These are phyloP conservation scores for Sanghuangporus baumii DNA, from an alignment of 1,284 basidiomycete genomes.

Conservation along the genomic window DNA sequence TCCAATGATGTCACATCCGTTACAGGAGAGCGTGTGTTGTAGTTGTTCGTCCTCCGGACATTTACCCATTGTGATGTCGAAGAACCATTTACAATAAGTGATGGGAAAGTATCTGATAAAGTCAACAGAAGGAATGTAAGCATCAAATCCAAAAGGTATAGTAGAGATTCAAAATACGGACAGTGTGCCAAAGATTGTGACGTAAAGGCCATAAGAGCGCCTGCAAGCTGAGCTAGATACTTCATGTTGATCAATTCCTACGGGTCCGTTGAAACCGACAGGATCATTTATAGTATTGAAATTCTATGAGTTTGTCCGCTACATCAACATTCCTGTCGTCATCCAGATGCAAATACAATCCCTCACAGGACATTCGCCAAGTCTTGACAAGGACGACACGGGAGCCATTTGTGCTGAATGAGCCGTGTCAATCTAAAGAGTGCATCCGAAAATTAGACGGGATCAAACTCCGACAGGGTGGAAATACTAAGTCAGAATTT, in stretches of 20 bases:
- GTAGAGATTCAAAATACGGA: neutral
- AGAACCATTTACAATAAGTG: conserved; percentile 33
- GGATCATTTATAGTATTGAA: neutral
- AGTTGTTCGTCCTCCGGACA: conserved; percentile 41
- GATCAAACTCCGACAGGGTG: neutral
- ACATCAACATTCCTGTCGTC: neutral
- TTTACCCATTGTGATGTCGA: conserved; percentile 35
- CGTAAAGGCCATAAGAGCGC: neutral
- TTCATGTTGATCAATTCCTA: conserved; percentile 2
- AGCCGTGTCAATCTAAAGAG: neutral
- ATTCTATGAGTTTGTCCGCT: neutral
- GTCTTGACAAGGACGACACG: neutral
- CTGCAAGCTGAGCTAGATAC: conserved; percentile 3
- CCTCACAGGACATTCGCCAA: neutral
- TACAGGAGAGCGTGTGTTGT: conserved; percentile 32
- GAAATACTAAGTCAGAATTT: neutral
- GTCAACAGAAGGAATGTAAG: neutral
- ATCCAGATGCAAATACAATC: neutral
- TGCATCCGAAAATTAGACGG: neutral
- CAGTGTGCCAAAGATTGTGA: conserved; percentile 14
- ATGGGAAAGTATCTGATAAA: conserved; percentile 35
- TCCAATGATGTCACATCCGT: conserved; percentile 33
- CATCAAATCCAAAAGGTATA: neutral
- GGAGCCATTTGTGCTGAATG: neutral
- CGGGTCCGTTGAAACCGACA: neutral